Percentiles rank a stretch among this genome's conserved stretches.
Evolutionary conservation across 768 basidiomycete genomes (phyloP).

Genomic region (Podaxis mareebaensis): DNA sequence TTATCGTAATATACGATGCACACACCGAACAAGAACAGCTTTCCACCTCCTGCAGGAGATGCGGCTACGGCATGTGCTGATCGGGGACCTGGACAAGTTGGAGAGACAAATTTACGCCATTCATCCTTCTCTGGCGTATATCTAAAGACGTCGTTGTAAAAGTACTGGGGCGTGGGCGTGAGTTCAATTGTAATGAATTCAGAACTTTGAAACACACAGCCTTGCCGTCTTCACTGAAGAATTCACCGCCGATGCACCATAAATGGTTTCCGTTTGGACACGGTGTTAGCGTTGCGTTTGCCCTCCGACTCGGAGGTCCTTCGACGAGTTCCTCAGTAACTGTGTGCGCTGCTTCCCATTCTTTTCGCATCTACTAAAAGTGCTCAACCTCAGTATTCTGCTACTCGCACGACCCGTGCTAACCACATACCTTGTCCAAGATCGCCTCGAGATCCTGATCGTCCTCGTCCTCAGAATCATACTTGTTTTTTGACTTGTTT

Average conservation of each 20-base stretch:
- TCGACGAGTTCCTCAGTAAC: constrained; percentile 86
- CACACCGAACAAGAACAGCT: constrained; percentile 78
- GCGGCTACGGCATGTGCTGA: constrained; percentile 84
- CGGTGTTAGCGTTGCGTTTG: constrained; percentile 79
- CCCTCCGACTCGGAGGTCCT: constrained; percentile 80
- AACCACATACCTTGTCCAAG: constrained; percentile 63
- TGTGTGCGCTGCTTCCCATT: constrained; percentile 81
- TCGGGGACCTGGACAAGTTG: constrained; percentile 83
- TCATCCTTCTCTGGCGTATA: constrained; percentile 91
- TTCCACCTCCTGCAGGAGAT: constrained; percentile 78
- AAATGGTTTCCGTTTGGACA: constrained; percentile 82
- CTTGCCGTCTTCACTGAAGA: constrained; percentile 83
- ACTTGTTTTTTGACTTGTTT: constrained; percentile 33
- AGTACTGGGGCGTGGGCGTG: constrained; percentile 49
- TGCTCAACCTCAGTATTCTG: not conserved
- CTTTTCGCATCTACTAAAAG: constrained; percentile 67
- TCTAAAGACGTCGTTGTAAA: constrained; percentile 86
- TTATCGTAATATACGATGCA: constrained; percentile 2
- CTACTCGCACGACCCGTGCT: not conserved
- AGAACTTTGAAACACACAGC: constrained; percentile 45
- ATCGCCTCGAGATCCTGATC: constrained; percentile 83
- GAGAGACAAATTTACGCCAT: constrained; percentile 85
- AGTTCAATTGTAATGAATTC: not conserved
- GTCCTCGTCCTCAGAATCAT: constrained; percentile 31
- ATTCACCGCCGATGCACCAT: constrained; percentile 87